Evolutionary conservation across 1,139 yeast genomes (phyloP), one percentile per base, ranked within the genome.

Genomic region (Protomyces gravidus): DNA sequence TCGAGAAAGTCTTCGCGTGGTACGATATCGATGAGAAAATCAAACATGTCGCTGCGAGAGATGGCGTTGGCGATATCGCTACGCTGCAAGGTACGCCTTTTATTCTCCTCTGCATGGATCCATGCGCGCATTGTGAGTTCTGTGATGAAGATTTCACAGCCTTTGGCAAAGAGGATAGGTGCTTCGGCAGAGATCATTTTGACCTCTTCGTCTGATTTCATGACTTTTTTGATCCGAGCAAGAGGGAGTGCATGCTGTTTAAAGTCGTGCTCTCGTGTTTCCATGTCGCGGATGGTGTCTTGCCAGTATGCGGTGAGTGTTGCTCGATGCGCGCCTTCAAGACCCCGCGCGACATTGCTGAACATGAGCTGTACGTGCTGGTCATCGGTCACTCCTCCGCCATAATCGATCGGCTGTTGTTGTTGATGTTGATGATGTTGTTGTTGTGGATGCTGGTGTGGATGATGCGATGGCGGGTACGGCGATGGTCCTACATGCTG

Each of bases 121-220:
- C 98, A 92, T 2, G 98, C 97, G 63, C 98, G 78, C 97, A 92
- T 89, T 11, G 98, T 90, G 61, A 92, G 77, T 72, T 92, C 98
- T 0, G 97, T 90, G 65, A 92, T 92, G 72, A 92, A 92, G 47
- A 92, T 85, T 71, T 92, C 98, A 73, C 98, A 92, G 1, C 97
- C 97, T 72, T 92, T 92, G 52, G 98, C 97, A 75, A 92, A 92
- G 64, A 92, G 74, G 40, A 92, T 89, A 1, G 98, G 98, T 0
- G 97, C 97, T 73, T 92, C 98, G 1, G 98, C 97, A 66, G 94
- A 84, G 62, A 92, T 92, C 98, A 92, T 92, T 65, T 90, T 81
- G 56, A 92, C 97, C 66, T 90, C 97, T 70, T 89, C 96, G 70
- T 92, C 98, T 0, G 97, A 90, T 72, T 92, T 92, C 97, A 92